These are phyloP conservation scores for Beauveria scarabaeidicola DNA, from an alignment of 2,329 filamentous ascomycete species.

Conservation along the genomic window DNA sequence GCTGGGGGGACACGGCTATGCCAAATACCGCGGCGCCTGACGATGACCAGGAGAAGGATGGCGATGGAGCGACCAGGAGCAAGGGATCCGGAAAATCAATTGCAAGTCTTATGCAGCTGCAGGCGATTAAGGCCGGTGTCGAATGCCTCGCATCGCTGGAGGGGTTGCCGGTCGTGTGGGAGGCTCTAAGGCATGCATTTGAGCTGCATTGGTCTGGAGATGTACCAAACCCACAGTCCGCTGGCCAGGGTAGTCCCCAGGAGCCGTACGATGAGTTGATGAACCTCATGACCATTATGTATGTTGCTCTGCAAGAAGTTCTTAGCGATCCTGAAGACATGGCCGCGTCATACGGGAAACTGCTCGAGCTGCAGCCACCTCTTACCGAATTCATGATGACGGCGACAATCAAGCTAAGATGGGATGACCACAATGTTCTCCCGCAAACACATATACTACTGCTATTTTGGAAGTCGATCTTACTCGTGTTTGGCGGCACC, in stretches of 20 bases:
- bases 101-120: conserved; percentile 48
- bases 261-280: conserved; percentile 52
- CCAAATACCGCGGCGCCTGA: conserved; percentile 30
- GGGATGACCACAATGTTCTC: conserved; percentile 57
- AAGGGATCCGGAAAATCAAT: conserved; percentile 30
- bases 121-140: conserved; percentile 48
- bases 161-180: conserved; percentile 44
- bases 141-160: conserved; percentile 41
- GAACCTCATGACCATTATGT: conserved; percentile 56
- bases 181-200: conserved; percentile 39
- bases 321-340: conserved; percentile 44
- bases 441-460: conserved; percentile 67
- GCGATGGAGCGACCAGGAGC: not conserved
- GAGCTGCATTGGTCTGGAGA: conserved; percentile 47
- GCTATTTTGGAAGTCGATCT: conserved; percentile 83
- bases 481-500: conserved; percentile 77
- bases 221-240: conserved; percentile 25
- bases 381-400: conserved; percentile 66
- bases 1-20: conserved; percentile 62
- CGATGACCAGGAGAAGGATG: not conserved
- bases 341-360: conserved; percentile 35
- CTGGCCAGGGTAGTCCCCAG: conserved; percentile 30
- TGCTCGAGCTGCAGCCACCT: conserved; percentile 54
- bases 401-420: conserved; percentile 58
- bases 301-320: conserved; percentile 49